phyloP scores from a whole-genome alignment of 495 filamentous ascomycete genomes.

The Tricharina praecox region DNA sequence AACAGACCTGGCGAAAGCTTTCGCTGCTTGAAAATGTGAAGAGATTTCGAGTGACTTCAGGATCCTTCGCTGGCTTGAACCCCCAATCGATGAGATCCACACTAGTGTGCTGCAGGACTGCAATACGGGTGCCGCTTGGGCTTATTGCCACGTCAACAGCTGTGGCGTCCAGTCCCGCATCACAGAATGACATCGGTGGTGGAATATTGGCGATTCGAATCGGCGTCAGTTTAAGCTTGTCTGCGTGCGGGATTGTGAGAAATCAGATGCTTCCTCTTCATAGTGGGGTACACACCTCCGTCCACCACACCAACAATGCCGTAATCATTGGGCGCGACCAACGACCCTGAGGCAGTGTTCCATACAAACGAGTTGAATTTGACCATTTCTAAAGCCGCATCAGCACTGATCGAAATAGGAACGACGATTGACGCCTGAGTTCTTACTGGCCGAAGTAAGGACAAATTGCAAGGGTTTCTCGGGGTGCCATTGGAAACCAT shows the following conservation, averaged over 20 bases:
- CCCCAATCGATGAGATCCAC: constrained; percentile 52
- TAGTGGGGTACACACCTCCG: constrained; percentile 51
- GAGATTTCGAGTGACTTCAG: neutral
- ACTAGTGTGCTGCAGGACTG: constrained; percentile 45
- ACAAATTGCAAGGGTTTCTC: constrained; percentile 46
- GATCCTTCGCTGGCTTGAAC: constrained; percentile 15
- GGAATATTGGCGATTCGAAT: constrained; percentile 69
- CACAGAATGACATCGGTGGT: constrained; percentile 77
- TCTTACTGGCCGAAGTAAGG: neutral
- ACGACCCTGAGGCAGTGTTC: constrained; percentile 48
- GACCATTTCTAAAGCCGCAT: constrained; percentile 30
- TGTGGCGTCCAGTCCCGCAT: constrained; percentile 45
- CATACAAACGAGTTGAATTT: constrained; percentile 52
- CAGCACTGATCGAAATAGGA: no score
- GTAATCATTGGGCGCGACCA: constrained; percentile 53
- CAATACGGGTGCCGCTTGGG: constrained; percentile 47
- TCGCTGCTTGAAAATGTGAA: neutral
- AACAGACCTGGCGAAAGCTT: constrained; percentile 16
- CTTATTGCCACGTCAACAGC: constrained; percentile 61
- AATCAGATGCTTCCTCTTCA: no score
- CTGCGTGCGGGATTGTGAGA: no score
- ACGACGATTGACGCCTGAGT: no score
- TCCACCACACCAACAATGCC: constrained; percentile 80
- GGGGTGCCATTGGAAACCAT: constrained; percentile 53
- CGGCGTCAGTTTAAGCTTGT: constrained; percentile 65